Conservation (phyloP, 345 rosid species). For the Hibiscus syriacus region DNA sequence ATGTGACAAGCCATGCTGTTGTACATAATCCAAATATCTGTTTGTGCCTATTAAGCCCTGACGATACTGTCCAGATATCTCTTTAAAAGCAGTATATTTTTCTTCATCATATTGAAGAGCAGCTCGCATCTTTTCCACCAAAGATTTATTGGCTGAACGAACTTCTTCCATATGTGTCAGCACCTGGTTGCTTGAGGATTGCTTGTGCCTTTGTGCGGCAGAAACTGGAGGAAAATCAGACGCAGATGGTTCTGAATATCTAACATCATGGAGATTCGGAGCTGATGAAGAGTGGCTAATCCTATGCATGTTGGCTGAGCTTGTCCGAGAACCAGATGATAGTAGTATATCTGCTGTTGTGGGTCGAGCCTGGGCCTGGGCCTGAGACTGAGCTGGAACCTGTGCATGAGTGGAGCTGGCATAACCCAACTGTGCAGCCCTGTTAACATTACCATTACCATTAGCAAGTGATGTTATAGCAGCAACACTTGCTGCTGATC, state of each 20-base stretch:
- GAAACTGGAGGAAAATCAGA: constrained; percentile 79
- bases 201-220: background rate
- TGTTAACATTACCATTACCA: background rate
- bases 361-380: background rate
- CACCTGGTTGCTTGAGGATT: background rate
- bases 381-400: background rate
- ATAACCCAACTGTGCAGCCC: background rate
- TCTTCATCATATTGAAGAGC: background rate
- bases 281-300: background rate
- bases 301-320: background rate
- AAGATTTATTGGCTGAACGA: background rate
- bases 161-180: background rate
- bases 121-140: background rate
- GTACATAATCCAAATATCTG: constrained; percentile 58
- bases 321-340: background rate
- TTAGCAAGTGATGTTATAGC: background rate
- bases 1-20: constrained; percentile 63
- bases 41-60: constrained; percentile 62
- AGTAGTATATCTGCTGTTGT: background rate
- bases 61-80: constrained; percentile 45
- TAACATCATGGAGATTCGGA: background rate
- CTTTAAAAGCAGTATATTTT: background rate
- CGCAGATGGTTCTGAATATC: background rate
- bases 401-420: background rate
- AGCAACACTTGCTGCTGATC: background rate